These are phyloP conservation scores for Coniochaeta hoffmannii DNA, from an alignment of 2,329 filamentous ascomycete genomes.

Conservation along the genomic window DNA sequence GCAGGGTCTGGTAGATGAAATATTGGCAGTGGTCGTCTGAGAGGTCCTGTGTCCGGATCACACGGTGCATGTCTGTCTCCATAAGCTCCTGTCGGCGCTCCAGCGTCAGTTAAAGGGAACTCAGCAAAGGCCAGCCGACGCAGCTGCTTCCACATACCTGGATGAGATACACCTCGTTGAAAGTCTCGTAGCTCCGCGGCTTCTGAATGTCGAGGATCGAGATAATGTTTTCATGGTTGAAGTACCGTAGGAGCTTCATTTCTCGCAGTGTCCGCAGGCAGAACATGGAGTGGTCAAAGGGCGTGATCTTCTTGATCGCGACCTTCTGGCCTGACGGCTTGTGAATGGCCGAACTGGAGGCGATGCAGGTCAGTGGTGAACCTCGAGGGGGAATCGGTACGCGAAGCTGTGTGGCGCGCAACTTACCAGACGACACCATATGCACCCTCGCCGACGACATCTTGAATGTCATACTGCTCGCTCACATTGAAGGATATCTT, in stretches of 20 bases:
- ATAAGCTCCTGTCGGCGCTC: constrained; percentile 69
- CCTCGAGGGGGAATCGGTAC: no score
- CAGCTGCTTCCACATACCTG: constrained; percentile 53
- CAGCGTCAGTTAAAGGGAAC: constrained; percentile 9
- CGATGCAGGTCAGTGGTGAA: no score
- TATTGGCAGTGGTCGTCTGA: constrained; percentile 99
- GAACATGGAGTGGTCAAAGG: constrained; percentile 99
- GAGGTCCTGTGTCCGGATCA: constrained; percentile 96
- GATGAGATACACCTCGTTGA: constrained; percentile 97
- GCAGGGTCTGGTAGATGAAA: constrained; percentile 99
- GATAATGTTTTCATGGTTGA: constrained; percentile 99
- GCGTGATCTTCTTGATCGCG: constrained; percentile 99
- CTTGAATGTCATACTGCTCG: constrained; percentile 98
- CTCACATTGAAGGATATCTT: constrained; percentile 99
- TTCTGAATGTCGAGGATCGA: constrained; percentile 99
- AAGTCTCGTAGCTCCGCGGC: constrained; percentile 89
- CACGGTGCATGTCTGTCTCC: constrained; percentile 99
- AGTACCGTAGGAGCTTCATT: constrained; percentile 98
- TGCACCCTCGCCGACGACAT: constrained; percentile 97
- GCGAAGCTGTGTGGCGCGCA: neutral
- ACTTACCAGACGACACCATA: constrained; percentile 97
- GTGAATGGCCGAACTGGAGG: constrained; percentile 85
- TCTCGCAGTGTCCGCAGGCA: constrained; percentile 92
- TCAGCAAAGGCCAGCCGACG: neutral
- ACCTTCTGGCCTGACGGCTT: constrained; percentile 98